Evolutionary conservation across 108 stramenopile genomes (phyloP), one percentile per base, ranked within the genome.

Genomic region (Skeletonema potamos): DNA sequence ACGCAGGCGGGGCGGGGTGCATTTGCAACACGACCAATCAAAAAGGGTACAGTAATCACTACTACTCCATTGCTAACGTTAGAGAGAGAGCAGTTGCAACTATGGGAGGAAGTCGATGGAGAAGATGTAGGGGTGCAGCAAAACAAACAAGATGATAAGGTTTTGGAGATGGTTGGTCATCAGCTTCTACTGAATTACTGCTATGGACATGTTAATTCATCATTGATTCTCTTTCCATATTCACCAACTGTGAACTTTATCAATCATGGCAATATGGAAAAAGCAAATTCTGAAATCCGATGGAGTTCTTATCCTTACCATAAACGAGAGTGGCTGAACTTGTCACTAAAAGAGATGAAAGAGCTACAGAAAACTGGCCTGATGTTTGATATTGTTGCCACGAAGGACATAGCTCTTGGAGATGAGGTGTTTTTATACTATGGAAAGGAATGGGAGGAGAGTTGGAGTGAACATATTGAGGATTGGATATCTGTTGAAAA

Each of bases 101-200:
- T 86, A 68, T 86, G 79, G 36, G 81, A 59, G 15, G 68, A 82
- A 20, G 72, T 15, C 20, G 24, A 61, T 43, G 32, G 39, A 24
- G n/a, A 44, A 6, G 30, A n/a, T 18, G 51, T 33, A 13, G 54
- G 26, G 5, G 9, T 59, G 7, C 6, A 33, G 7, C 6, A 33
- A 68, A 87, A 83, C 15, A 13, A 75, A 8, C 33, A 66, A 41
- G 73, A 72, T 13, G 22, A 56, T 55, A 20, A 43, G 34, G 60
- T 63, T n/a, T 22, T 28, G 64, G 15, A 54, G 51, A 20, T 22
- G 48, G 48, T 51, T 51, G 48, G 48, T 22, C 48, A 51, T 51
- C 92, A 92, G 51, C 64, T 92, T 2, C 29, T 86, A 6, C 51
- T 90, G 58, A 92, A 92, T 55, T 92, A 92, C 54, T 92, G 92